Evolutionary conservation across 2,329 filamentous ascomycete species (phyloP).

Genomic region (Coniochaeta ligniaria): DNA sequence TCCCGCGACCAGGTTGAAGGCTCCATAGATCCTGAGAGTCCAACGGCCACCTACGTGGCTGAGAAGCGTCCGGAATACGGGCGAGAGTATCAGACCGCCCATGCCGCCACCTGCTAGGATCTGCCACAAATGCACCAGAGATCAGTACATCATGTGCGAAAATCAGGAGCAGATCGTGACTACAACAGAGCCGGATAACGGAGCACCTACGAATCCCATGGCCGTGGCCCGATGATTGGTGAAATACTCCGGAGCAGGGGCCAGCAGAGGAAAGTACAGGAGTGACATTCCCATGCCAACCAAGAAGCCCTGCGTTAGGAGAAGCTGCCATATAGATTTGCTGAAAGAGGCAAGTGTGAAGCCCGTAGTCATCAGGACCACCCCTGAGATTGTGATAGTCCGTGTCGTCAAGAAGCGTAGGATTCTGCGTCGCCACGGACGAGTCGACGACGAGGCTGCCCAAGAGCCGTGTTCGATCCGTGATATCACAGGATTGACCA

Average conservation of each 20-base stretch:
- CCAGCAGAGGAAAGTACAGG: conserved; percentile 34
- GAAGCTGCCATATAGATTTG: conserved; percentile 29
- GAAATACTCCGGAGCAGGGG: conserved; percentile 42
- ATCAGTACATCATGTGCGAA: not conserved
- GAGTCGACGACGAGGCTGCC: conserved; percentile 11
- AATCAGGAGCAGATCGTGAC: too few species aligned
- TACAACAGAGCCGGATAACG: not conserved
- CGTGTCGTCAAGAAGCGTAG: conserved; percentile 20
- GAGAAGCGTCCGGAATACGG: conserved; percentile 30
- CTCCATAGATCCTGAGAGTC: conserved; percentile 32
- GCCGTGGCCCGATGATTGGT: conserved; percentile 35
- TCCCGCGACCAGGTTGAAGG: conserved; percentile 27
- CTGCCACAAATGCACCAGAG: conserved; percentile 5
- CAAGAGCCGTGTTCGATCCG: conserved; percentile 27
- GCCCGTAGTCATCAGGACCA: conserved; percentile 30
- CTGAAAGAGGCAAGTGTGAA: conserved; percentile 32
- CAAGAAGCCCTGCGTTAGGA: conserved; percentile 34
- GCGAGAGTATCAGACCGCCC: conserved; percentile 33
- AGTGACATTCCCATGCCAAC: conserved; percentile 35
- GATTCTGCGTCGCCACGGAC: conserved; percentile 14
- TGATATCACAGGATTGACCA: conserved; percentile 39
- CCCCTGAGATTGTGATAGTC: conserved; percentile 31
- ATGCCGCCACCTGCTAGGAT: conserved; percentile 33
- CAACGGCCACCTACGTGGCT: conserved; percentile 32
- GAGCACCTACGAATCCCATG: conserved; percentile 30